Base-by-base conservation (phyloP, 73 alveolate genomes). In the Tetrahymena elliotti region DNA sequence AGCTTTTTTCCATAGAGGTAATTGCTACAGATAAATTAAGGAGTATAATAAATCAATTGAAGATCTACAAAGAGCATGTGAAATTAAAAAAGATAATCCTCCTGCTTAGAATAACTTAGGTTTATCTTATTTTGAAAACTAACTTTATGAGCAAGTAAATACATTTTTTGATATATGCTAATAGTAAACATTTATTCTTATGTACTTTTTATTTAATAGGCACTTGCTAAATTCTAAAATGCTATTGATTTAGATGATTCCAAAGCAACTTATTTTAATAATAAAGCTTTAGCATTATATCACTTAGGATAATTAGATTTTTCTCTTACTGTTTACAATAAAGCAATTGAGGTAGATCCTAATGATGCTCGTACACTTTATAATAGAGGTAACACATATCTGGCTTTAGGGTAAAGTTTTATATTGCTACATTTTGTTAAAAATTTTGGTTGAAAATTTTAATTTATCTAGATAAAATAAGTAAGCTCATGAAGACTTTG, bases 51-150 rank as follows among this genome's bases (percentile, higher is more conserved):
- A 97, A 47, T 97, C 99, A 7, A 97, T 98, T 4, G 95, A 84
- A n/a, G 98, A 96, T 94, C 93, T 98, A 36, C 93, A 97, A 93
- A 97, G 96, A 84, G 99, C 99, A 2, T 98, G 98, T 38, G 98
- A 97, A 20, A 83, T 97, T 47, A 96, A 97, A 84, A 93, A 95
- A 33, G 99, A 98, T 84, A 96, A 98, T 92, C 98, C 99, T 33
- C 95, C 96, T n/a, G 99, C 99, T 33, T 97, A 97, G 33, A 98
- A 98, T 95, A 97, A 98, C 93, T 94, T 98, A 7, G 99, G 99
- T 12, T 96, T 97, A 83, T 96, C 98, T 8, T 96, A 97, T 41
- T 98, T 97, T 94, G 98, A 97, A 31, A 97, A 97, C 33, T 93
- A 95, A 88, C 96, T 95, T 38, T 97, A 94, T 93, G 99, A 98